A percentile compares a stretch with the other conserved stretches of the same genome.
These are phyloP conservation scores for Colletotrichum echinochloae DNA, from an alignment of 2,329 filamentous ascomycete genomes.

Conservation along the genomic window DNA sequence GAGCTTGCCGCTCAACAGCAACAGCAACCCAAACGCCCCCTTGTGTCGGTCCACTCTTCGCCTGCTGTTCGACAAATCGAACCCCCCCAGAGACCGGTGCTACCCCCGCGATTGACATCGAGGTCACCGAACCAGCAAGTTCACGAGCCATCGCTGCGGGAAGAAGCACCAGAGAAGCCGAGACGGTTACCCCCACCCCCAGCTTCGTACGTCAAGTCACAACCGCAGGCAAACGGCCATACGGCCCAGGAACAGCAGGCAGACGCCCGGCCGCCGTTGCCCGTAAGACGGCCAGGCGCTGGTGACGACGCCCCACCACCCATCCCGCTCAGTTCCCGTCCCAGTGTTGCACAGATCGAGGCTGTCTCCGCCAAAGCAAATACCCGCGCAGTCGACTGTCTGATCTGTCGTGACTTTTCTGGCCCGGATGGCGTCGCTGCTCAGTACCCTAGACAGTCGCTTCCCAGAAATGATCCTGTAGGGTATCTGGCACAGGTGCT, in stretches of 20 bases:
- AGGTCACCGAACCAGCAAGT: constrained; percentile 53
- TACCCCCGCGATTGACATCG: constrained; percentile 65
- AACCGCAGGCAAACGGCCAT: constrained; percentile 42
- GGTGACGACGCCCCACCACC: constrained; percentile 60
- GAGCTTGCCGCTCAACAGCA: constrained; percentile 37
- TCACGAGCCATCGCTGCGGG: constrained; percentile 22
- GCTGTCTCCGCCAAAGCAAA: constrained; percentile 53
- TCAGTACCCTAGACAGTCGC: constrained; percentile 77
- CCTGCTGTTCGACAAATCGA: constrained; percentile 51
- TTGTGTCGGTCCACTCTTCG: constrained; percentile 54
- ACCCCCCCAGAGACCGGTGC: constrained; percentile 52
- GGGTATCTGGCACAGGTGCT: constrained; percentile 82
- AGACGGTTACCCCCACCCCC: constrained; percentile 40
- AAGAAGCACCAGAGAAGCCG: constrained; percentile 28
- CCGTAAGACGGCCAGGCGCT: constrained; percentile 35
- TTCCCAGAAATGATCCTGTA: constrained; percentile 75
- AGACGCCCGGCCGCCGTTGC: constrained; percentile 38
- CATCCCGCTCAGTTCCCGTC: constrained; percentile 64
- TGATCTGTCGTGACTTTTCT: constrained; percentile 90
- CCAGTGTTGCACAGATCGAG: constrained; percentile 63
- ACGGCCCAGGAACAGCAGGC: constrained; percentile 35
- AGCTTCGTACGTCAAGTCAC: constrained; percentile 28
- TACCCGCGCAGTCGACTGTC: constrained; percentile 63
- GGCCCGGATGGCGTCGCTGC: constrained; percentile 82
- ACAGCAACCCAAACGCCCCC: constrained; percentile 47